These are phyloP conservation scores for Pseudovirgaria hyperparasitica DNA, from an alignment of 2,329 filamentous ascomycete genomes.

Conservation along the genomic window DNA sequence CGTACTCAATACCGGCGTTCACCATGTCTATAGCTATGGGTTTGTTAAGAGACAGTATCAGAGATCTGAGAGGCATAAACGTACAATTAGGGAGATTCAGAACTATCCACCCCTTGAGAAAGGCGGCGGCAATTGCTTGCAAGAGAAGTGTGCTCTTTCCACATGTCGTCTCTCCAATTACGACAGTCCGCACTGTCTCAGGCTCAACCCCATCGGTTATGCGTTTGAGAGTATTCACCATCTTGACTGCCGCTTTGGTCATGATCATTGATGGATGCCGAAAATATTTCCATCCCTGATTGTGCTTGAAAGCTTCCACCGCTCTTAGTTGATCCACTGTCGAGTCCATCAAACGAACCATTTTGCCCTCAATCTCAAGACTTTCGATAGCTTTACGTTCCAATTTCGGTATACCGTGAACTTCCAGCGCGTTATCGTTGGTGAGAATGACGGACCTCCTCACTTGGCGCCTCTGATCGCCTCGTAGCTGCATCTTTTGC, in stretches of 20 bases:
- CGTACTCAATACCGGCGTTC: conserved; percentile 70
- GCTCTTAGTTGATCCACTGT: conserved; percentile 69
- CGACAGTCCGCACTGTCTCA: conserved; percentile 46
- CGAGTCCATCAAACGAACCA: conserved; percentile 55
- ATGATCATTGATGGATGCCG: conserved; percentile 67
- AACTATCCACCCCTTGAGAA: conserved; percentile 77
- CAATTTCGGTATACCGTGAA: conserved; percentile 54
- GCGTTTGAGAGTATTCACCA: conserved; percentile 38
- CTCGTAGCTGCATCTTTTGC: too few species aligned
- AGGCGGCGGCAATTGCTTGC: conserved; percentile 70
- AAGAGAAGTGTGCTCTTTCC: conserved; percentile 83
- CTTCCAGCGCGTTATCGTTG: conserved; percentile 82
- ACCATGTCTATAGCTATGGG: conserved; percentile 62
- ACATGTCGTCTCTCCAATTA: conserved; percentile 60
- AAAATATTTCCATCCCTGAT: conserved; percentile 82
- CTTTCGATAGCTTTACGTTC: conserved; percentile 36
- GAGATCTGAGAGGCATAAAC: conserved; percentile 12
- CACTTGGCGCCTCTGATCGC: too few species aligned
- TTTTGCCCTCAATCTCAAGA: conserved; percentile 42
- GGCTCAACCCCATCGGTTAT: conserved; percentile 45
- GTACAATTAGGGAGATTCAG: conserved; percentile 81
- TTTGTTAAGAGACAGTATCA: too few species aligned
- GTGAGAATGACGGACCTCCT: conserved; percentile 83
- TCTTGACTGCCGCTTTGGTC: conserved; percentile 60
- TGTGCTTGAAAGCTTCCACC: conserved; percentile 82